Base-by-base conservation (phyloP, 2,329 filamentous ascomycete species). In the Fusarium chuoi region DNA sequence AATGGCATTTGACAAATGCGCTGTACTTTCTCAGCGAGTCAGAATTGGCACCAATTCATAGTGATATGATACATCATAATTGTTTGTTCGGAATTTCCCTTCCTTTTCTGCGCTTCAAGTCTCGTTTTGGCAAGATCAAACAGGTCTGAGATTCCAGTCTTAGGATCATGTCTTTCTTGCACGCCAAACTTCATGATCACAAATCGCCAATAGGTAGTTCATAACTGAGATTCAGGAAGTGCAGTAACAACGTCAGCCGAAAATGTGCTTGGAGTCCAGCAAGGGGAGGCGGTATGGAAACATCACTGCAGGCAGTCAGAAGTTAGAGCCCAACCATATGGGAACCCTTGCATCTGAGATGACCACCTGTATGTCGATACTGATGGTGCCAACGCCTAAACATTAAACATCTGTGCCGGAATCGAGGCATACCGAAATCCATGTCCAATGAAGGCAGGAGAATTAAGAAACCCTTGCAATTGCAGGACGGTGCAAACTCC, bases 401-500 rank as follows among this genome's bases (percentile, higher is more conserved):
- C 35, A 72, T 51, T 64, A 46, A 71, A 58, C 35, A 72, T 51
- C 63, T 62, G 36, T 18, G 35, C 44, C 39, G 52, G 26, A 52
- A 57, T 70, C 39, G 44, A 52, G 38, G 57, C 33, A 42, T 46
- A n/a, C 57, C 62, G 46, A 62, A 26, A 62, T 39, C 24, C 57
- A 62, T 60, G 20, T 35, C 57, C 49, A 58, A 62, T 61, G 52
- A 61, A 51, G 51, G 49, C 15, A 58, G 26, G 49, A 51, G 35
- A 45, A 20, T n/a, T 60, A 44, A 46, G 41, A 46, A 52, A 55
- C 42, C 58, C 62, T 62, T 57, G 67, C 28, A 55, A 26, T 69
- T 65, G 58, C 55, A 71, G 57, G 38, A 58, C 58, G 52, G 65
- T 70, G 65, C 46, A 68, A 68, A 68, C 52, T 70, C 41, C 51